Base-by-base conservation (phyloP, 331 rosid genomes). In the Prunus yedoensis region DNA sequence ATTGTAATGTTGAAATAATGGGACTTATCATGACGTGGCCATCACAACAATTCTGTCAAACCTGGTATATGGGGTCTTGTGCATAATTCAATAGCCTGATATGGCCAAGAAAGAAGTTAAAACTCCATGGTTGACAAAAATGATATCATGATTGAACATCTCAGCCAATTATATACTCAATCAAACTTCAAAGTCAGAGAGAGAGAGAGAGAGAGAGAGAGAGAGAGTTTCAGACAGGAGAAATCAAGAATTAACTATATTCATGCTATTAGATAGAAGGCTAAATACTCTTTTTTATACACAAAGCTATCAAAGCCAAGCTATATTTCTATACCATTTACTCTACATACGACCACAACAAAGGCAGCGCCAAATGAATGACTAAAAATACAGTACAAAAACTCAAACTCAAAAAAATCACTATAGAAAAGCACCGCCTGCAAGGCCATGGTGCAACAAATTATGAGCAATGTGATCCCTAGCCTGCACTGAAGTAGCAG, bases 391-490 rank as follows among this genome's bases (percentile, higher is more conserved):
- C 9, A 14, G 6, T 7, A 65, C 3, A 51, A 16, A 67, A 65
- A 30, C 20, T 20, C 13, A n/a, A 30, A 54, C 20, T 21, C 0
- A 61, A 62, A 25, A 10, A 50, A n/a, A 8, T 35, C 4, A 30
- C 78, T 78, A 85, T 45, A 78, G 79, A 75, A 85, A 91, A 54
- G 68, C 47, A 13, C 80, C 73, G 71, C 90, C 89, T 3, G 87
- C 93, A 21, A 84, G 85, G 52, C 91, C 87, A 84, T 80, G 87
- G 83, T 91, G 96, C 18, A 91, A 74, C 87, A 91, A 73, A 75
- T 85, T 77, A 62, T 91, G 91, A 30, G 96, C 91, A 28, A 91
- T 91, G 45, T 73, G 80, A 68, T 91, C 97, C 41, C 97, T 87
- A 10, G 88, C 89, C 58, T 86, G 88, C 12, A 35, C 60, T 0